These are phyloP conservation scores for Grosmannia serpens DNA, from an alignment of 2,329 filamentous ascomycete genomes.

Conservation along the genomic window DNA sequence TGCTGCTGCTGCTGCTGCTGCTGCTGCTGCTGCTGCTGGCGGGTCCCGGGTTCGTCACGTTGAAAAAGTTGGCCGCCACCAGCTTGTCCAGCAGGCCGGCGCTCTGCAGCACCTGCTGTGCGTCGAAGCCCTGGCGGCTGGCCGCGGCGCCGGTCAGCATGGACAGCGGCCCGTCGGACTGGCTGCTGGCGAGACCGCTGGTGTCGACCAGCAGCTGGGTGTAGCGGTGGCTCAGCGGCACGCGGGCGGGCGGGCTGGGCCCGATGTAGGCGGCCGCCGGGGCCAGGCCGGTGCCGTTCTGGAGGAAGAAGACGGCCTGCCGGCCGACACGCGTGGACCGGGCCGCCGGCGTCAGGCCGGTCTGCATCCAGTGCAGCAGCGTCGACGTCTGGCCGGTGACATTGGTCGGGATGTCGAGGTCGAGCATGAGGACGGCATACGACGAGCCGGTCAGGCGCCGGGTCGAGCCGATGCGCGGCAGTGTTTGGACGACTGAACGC, in stretches of 20 bases:
- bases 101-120: conserved; percentile 17
- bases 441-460: conserved; percentile 26
- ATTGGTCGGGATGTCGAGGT: conserved; percentile 35
- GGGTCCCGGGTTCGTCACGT: conserved; percentile 21
- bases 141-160: conserved; percentile 18
- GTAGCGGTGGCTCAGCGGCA: conserved; percentile 28
- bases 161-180: conserved; percentile 5
- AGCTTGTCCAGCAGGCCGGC: conserved; percentile 21
- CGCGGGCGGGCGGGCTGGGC: conserved; percentile 25
- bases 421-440: conserved; percentile 30
- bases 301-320: conserved; percentile 19
- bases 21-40: neutral
- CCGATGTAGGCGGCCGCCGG: conserved; percentile 22
- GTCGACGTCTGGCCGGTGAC: conserved; percentile 23
- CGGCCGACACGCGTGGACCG: conserved; percentile 10
- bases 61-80: conserved; percentile 26
- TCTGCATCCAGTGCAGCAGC: conserved; percentile 32
- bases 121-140: conserved; percentile 22
- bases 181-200: conserved; percentile 13
- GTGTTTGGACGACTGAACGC: neutral
- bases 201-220: conserved; percentile 28
- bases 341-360: conserved; percentile 20
- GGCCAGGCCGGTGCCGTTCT: conserved; percentile 18
- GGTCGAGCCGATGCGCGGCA: conserved; percentile 16
- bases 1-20: neutral